These are phyloP conservation scores for Bryum argenteum DNA, from an alignment of 225 moss, liverwort and hornwort species.

Conservation along the genomic window DNA sequence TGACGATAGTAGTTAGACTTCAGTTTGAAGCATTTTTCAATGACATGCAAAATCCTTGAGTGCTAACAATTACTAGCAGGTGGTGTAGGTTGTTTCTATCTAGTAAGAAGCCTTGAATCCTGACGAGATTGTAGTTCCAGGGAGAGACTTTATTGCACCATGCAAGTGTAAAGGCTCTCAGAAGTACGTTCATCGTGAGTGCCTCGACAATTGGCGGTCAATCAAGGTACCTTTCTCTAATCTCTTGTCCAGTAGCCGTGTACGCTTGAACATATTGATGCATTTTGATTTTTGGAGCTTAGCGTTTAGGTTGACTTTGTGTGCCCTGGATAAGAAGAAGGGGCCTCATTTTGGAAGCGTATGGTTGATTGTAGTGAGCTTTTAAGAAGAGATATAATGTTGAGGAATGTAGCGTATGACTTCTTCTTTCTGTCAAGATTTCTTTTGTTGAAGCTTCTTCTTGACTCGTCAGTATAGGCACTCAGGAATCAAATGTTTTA, in stretches of 20 bases:
- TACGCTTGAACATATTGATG: neutral
- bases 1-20: too few relatives aligned
- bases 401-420: too few relatives aligned
- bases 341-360: too few relatives aligned
- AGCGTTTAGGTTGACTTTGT: neutral
- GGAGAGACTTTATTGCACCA: conserved; percentile 66
- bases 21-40: neutral
- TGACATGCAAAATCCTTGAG: neutral
- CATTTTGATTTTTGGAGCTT: neutral
- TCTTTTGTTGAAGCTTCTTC: too few relatives aligned
- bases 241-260: conserved; percentile 1
- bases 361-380: too few relatives aligned
- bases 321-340: too few relatives aligned
- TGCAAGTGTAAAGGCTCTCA: conserved; percentile 71
- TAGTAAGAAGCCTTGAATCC: conserved; percentile 33
- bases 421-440: too few relatives aligned
- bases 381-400: too few relatives aligned
- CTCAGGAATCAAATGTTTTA: neutral
- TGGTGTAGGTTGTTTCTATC: conserved; percentile 39
- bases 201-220: conserved; percentile 71
- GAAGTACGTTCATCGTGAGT: conserved; percentile 61
- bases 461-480: too few relatives aligned
- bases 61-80: conserved; percentile 34
- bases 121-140: conserved; percentile 54
- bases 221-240: conserved; percentile 48